Evolutionary conservation across 441 rosid genomes (phyloP).

Genomic region (Gossypium schwendimanii): DNA sequence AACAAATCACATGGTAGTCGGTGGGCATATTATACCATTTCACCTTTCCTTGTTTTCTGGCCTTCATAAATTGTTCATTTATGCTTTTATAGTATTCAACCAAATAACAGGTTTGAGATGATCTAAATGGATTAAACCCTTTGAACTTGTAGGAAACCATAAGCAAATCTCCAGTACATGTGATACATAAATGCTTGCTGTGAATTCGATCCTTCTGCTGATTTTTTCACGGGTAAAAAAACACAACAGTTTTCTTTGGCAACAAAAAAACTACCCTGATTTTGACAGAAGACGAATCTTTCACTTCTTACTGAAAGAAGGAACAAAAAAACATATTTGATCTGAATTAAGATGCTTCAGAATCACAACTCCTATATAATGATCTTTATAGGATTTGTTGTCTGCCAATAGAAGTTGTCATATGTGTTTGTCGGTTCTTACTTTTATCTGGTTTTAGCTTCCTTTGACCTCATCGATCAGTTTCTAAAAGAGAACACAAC

Average conservation of each 20-base stretch:
- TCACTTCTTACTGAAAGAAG: not conserved
- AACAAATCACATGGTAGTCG: too few species aligned
- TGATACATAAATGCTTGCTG: not conserved
- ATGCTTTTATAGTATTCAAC: too few species aligned
- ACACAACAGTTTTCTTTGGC: not conserved
- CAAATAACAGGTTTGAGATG: too few species aligned
- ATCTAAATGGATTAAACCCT: too few species aligned
- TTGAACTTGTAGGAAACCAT: too few species aligned
- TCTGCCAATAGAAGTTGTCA: not conserved
- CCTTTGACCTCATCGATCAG: conserved; percentile 17
- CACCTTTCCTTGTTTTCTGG: too few species aligned
- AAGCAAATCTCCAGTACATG: conserved; percentile 7
- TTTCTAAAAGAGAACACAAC: conserved; percentile 46
- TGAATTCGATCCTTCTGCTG: not conserved
- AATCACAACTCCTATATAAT: not conserved
- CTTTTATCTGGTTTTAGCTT: not conserved
- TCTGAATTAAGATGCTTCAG: not conserved
- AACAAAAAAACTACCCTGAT: not conserved
- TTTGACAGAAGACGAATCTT: not conserved
- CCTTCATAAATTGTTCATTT: too few species aligned
- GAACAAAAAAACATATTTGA: not conserved
- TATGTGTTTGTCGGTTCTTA: not conserved
- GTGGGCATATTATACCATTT: too few species aligned
- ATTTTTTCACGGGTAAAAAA: not conserved
- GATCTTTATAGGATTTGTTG: not conserved